Conservation (phyloP, 78 protist species). For the Monosiga brevicollis region DNA sequence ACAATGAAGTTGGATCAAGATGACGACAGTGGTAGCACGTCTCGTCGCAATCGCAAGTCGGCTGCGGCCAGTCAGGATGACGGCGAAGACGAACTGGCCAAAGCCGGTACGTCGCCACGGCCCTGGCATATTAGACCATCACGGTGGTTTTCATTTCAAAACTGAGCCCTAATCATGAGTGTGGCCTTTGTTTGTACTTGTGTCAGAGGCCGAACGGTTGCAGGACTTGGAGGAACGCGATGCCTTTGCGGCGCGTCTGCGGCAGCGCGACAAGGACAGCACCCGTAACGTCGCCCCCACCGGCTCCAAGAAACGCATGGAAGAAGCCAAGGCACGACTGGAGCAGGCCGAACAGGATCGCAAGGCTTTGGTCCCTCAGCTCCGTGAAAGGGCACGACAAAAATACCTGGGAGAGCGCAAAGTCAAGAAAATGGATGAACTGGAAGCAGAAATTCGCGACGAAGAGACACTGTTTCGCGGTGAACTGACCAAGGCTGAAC, state of each 20-base stretch:
- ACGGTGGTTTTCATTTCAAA: background rate
- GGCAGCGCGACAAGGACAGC: constrained; percentile 11
- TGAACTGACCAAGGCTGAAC: constrained; percentile 54
- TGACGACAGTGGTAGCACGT: no score
- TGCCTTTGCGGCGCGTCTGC: constrained; percentile 32
- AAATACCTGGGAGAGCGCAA: background rate
- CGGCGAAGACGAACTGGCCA: background rate
- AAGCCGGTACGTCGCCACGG: background rate
- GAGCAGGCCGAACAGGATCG: constrained; percentile 3
- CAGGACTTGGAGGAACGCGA: constrained; percentile 20
- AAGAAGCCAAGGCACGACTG: background rate
- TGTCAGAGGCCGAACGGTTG: background rate
- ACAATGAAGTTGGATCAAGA: no score
- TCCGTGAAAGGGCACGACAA: constrained; percentile 6
- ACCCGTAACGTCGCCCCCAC: background rate
- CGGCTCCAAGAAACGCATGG: background rate
- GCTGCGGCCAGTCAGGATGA: background rate
- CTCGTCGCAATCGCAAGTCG: background rate
- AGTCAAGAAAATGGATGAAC: background rate
- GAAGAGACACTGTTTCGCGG: constrained; percentile 56
- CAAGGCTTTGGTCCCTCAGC: background rate
- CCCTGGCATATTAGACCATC: background rate
- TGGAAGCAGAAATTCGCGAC: constrained; percentile 32
- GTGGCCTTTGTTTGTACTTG: background rate
- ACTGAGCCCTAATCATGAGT: background rate